Evolutionary conservation across 352 stramenopile genomes (phyloP).

Genomic region (Thraustotheca clavata): DNA sequence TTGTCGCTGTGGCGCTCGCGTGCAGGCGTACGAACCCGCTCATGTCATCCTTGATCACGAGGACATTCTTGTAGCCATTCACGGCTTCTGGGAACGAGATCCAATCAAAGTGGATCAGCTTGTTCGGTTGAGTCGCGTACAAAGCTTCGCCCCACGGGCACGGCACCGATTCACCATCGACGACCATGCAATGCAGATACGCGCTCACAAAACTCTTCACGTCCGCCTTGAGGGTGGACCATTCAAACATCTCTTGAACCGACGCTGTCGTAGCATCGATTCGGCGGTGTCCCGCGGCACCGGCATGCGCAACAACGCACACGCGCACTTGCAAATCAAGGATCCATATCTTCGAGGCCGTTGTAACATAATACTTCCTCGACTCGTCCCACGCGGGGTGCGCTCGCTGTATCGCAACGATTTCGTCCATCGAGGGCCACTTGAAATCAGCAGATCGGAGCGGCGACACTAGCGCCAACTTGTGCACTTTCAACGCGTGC

Average conservation of each 20-base stretch:
- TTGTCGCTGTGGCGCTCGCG: neutral
- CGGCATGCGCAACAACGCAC: constrained; percentile 8
- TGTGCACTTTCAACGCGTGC: neutral
- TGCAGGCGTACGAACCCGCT: constrained; percentile 24
- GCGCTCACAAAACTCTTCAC: constrained; percentile 1
- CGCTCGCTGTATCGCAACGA: too few relatives aligned
- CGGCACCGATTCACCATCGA: constrained; percentile 1
- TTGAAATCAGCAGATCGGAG: constrained; percentile 17
- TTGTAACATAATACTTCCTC: too few relatives aligned
- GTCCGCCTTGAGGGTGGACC: constrained; percentile 11
- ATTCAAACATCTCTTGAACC: constrained; percentile 20
- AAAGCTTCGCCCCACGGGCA: constrained; percentile 24
- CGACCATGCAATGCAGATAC: constrained; percentile 16
- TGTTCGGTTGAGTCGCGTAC: constrained; percentile 28
- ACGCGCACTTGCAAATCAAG: neutral
- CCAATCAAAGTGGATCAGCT: constrained; percentile 33
- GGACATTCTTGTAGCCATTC: constrained; percentile 22
- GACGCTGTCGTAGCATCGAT: constrained; percentile 9
- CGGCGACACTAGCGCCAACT: constrained; percentile 16
- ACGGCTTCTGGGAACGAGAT: constrained; percentile 22
- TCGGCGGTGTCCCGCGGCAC: constrained; percentile 22
- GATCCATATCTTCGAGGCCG: too few relatives aligned
- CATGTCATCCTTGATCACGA: constrained; percentile 30
- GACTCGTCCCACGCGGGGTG: too few relatives aligned
- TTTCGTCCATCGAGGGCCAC: constrained; percentile 18